Conservation (phyloP, 1,284 basidiomycete species). For the Papiliotrema flavescens region DNA sequence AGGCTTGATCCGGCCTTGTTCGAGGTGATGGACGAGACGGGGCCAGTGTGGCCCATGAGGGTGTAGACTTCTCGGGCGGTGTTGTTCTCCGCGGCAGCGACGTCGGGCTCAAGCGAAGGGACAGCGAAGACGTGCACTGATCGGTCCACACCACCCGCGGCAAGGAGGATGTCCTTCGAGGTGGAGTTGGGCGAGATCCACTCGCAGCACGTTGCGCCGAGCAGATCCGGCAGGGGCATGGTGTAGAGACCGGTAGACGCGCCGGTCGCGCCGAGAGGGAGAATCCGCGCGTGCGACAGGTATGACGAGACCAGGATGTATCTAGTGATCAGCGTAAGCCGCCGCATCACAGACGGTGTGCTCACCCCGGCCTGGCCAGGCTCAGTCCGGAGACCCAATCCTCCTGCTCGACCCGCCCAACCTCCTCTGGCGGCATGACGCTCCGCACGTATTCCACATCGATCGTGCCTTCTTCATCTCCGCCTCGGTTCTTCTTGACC, state of each 20-base stretch:
- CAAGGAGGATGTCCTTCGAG: conserved; percentile 52
- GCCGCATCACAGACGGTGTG: conserved; percentile 17
- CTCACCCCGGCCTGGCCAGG: conserved; percentile 65
- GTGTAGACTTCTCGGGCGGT: conserved; percentile 55
- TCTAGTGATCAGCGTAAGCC: conserved; percentile 43
- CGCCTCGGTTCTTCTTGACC: conserved; percentile 66
- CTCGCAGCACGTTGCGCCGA: conserved; percentile 68
- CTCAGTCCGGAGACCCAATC: conserved; percentile 91
- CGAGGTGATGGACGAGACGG: conserved; percentile 64
- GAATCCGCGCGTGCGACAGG: conserved; percentile 69
- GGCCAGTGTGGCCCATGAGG: conserved; percentile 69
- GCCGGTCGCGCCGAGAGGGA: conserved; percentile 52
- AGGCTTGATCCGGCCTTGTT: conserved; percentile 59
- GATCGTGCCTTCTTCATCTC: conserved; percentile 71
- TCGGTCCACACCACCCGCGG: conserved; percentile 81
- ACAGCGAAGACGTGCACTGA: conserved; percentile 64
- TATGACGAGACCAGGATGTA: conserved; percentile 76
- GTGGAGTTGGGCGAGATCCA: conserved; percentile 54
- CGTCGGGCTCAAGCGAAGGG: conserved; percentile 46
- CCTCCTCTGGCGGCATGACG: conserved; percentile 80
- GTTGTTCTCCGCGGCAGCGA: conserved; percentile 39
- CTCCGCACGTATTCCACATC: conserved; percentile 93
- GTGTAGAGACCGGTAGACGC: conserved; percentile 32
- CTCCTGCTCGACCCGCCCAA: conserved; percentile 77
- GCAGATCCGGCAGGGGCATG: conserved; percentile 43